Evolutionary conservation across 1,139 yeast species (phyloP).

Genomic region (Taiozyma sp.): DNA sequence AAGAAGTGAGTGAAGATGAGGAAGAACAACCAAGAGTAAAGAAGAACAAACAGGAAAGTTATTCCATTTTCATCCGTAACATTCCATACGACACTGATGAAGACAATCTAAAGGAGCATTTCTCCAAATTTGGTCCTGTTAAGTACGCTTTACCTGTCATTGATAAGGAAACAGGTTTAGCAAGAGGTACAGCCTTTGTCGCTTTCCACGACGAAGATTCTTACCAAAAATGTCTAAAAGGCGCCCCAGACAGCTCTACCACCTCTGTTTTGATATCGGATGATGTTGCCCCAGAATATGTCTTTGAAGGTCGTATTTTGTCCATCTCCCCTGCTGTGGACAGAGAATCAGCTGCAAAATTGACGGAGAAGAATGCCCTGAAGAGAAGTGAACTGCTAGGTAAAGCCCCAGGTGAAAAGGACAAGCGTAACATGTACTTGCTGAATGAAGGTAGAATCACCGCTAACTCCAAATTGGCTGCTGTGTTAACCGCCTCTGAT

Average conservation of each 20-base stretch:
- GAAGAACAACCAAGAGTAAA: constrained; percentile 34
- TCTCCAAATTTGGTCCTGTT: constrained; percentile 78
- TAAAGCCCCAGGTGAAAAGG: constrained; percentile 74
- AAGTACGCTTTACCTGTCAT: constrained; percentile 91
- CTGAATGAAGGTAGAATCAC: constrained; percentile 94
- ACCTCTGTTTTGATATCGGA: constrained; percentile 86
- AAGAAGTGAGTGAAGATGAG: constrained; percentile 31
- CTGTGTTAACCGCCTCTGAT: constrained; percentile 63
- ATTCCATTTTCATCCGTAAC: constrained; percentile 78
- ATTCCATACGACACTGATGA: constrained; percentile 92
- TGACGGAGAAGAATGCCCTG: constrained; percentile 69
- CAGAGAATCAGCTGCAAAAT: constrained; percentile 74
- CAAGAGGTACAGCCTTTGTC: constrained; percentile 94
- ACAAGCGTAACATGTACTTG: constrained; percentile 78
- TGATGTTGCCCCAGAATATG: constrained; percentile 85
- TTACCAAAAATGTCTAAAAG: constrained; percentile 61
- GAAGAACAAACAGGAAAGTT: constrained; percentile 63
- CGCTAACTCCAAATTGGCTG: constrained; percentile 74
- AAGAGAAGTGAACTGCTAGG: constrained; percentile 77
- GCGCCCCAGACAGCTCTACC: constrained; percentile 76
- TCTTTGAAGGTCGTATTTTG: constrained; percentile 87
- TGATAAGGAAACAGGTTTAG: constrained; percentile 79
- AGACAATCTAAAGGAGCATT: constrained; percentile 74
- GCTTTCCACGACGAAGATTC: constrained; percentile 67
- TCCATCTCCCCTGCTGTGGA: constrained; percentile 84